Evolutionary conservation across 2,329 filamentous ascomycete genomes (phyloP).

Genomic region (Pseudomassariella vexata): DNA sequence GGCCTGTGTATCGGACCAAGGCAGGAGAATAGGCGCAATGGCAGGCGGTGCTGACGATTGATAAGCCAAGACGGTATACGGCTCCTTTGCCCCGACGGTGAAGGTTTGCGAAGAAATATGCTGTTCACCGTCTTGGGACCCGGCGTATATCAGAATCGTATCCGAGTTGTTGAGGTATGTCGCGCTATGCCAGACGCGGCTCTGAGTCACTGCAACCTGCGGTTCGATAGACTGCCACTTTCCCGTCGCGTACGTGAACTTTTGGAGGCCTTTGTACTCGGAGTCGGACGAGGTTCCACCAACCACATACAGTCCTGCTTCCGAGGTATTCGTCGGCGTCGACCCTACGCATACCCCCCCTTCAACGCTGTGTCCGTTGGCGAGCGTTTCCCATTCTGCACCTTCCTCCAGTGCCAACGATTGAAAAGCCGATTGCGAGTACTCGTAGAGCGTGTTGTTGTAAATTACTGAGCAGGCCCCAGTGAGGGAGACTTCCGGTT

Average conservation of each 20-base stretch:
- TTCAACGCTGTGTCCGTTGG: conserved; percentile 63
- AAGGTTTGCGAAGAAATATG: conserved; percentile 68
- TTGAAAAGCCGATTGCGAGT: conserved; percentile 69
- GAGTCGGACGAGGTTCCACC: conserved; percentile 58
- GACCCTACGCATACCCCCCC: conserved; percentile 74
- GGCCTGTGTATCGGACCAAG: conserved; percentile 66
- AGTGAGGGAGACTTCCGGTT: conserved; percentile 63
- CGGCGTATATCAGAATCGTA: conserved; percentile 75
- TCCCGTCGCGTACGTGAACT: conserved; percentile 48
- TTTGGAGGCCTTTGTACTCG: conserved; percentile 71
- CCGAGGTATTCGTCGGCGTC: conserved; percentile 49
- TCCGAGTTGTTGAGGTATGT: conserved; percentile 66
- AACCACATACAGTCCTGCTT: conserved; percentile 70
- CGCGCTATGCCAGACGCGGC: conserved; percentile 69
- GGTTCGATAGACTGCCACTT: conserved; percentile 45
- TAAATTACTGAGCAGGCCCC: conserved; percentile 78
- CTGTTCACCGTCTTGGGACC: conserved; percentile 55
- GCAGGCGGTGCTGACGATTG: conserved; percentile 56
- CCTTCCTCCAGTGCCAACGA: conserved; percentile 64
- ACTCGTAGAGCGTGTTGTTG: conserved; percentile 79
- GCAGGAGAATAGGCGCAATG: conserved; percentile 64
- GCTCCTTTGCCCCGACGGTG: conserved; percentile 59
- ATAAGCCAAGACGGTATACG: conserved; percentile 57
- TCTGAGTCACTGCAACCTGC: conserved; percentile 49
- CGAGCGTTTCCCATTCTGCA: conserved; percentile 64